These are phyloP conservation scores for Plasmodium sp. DNA, from an alignment of 169 alveolate species.

Conservation along the genomic window DNA sequence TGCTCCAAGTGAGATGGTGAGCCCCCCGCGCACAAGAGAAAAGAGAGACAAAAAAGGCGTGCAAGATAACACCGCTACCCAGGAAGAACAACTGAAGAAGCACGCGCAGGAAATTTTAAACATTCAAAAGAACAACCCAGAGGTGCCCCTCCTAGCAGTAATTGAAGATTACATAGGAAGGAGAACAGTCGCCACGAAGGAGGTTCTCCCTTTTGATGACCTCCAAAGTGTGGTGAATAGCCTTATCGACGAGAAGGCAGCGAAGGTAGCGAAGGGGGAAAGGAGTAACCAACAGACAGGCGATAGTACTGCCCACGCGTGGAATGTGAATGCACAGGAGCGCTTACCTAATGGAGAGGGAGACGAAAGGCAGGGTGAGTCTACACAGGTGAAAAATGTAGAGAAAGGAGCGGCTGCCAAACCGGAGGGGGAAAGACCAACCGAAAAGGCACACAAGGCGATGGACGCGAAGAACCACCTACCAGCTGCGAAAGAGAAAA, in stretches of 20 bases:
- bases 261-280: background rate
- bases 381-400: background rate
- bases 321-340: background rate
- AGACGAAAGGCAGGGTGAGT: background rate
- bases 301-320: background rate
- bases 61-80: background rate
- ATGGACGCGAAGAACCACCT: background rate
- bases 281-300: background rate
- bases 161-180: background rate
- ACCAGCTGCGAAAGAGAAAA: background rate
- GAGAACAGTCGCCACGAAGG: background rate
- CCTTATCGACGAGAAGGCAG: background rate
- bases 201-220: background rate
- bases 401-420: background rate
- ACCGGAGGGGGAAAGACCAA: background rate
- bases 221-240: background rate
- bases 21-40: background rate
- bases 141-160: background rate
- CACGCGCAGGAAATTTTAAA: background rate
- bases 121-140: background rate
- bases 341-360: background rate
- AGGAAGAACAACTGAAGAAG: background rate
- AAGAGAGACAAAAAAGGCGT: background rate
- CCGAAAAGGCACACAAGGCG: background rate
- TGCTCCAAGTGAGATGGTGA: background rate